Evolutionary conservation across 306 rosid genomes (phyloP).

Genomic region (Canavalia gladiata): DNA sequence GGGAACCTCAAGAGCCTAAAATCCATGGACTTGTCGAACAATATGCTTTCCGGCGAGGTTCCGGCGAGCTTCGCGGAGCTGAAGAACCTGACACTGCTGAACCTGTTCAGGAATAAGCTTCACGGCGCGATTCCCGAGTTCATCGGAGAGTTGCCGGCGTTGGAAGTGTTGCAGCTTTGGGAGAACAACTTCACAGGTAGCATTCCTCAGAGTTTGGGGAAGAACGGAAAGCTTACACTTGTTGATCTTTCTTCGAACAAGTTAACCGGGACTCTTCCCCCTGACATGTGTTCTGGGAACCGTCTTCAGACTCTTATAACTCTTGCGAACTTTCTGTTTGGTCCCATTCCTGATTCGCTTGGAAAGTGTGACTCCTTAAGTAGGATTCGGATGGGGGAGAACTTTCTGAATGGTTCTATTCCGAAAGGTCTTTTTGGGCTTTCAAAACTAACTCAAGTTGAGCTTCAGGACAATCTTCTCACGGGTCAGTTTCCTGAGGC

Average conservation of each 20-base stretch:
- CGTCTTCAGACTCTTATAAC: slow-evolving; percentile 82
- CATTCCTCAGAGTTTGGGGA: slow-evolving; percentile 78
- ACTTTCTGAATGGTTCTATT: slow-evolving; percentile 85
- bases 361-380: slow-evolving; percentile 76
- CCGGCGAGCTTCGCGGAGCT: slow-evolving; percentile 71
- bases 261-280: slow-evolving; percentile 80
- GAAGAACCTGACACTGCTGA: slow-evolving; percentile 79
- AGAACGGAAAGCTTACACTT: slow-evolving; percentile 74
- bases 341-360: slow-evolving; percentile 88
- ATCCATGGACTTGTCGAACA: slow-evolving; percentile 93
- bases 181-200: slow-evolving; percentile 92
- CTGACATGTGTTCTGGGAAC: slow-evolving; percentile 78
- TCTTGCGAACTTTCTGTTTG: slow-evolving; percentile 76
- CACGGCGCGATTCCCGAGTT: slow-evolving; percentile 94
- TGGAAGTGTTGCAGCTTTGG: slow-evolving; percentile 91
- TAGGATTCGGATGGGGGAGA: slow-evolving; percentile 91
- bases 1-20: slow-evolving; percentile 72
- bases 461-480: slow-evolving; percentile 81
- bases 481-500: slow-evolving; percentile 75
- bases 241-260: slow-evolving; percentile 91
- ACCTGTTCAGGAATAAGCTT: slow-evolving; percentile 86
- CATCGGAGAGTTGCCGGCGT: slow-evolving; percentile 73
- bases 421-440: slow-evolving; percentile 85
- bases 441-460: slow-evolving; percentile 80
- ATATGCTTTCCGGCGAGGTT: slow-evolving; percentile 75